These are phyloP conservation scores for Candolleomyces aberdarensis DNA, from an alignment of 768 basidiomycete species.

Conservation along the genomic window DNA sequence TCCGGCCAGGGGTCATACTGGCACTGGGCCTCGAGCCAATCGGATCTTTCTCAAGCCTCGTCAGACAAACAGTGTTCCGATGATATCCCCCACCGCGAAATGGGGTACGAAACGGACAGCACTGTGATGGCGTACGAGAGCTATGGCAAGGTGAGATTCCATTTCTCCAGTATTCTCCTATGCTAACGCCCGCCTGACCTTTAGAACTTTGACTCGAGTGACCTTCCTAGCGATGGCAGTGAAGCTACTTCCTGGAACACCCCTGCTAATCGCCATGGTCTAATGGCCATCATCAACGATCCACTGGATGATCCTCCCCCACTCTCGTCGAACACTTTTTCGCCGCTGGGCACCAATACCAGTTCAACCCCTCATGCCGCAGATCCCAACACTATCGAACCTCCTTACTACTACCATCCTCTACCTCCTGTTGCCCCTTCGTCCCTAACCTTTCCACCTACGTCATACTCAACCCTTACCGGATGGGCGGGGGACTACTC, in stretches of 20 bases:
- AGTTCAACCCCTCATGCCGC: not conserved
- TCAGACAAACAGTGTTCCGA: not conserved
- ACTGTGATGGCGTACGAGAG: conserved; percentile 2
- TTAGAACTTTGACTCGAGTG: not conserved
- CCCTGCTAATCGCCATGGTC: conserved; percentile 16
- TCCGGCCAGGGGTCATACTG: not conserved
- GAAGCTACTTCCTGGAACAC: conserved; percentile 22
- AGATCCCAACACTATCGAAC: conserved; percentile 9
- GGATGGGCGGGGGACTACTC: conserved; percentile 36
- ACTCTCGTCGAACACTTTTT: not conserved
- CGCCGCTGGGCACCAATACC: not conserved
- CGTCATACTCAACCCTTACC: conserved; percentile 20
- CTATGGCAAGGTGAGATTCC: conserved; percentile 1
- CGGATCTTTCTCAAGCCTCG: not conserved
- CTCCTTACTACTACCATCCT: conserved; percentile 17
- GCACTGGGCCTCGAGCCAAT: not conserved
- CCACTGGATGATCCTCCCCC: conserved; percentile 22
- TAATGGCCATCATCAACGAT: conserved; percentile 23
- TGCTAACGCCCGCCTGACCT: not conserved
- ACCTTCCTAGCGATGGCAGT: conserved; percentile 14
- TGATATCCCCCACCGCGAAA: not conserved
- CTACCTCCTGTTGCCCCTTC: conserved; percentile 11
- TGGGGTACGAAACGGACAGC: conserved; percentile 1
- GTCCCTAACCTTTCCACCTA: conserved; percentile 9
- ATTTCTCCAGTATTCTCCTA: not conserved